Base-by-base conservation (phyloP, 1,284 basidiomycete genomes). In the Trichosporon asahii region DNA sequence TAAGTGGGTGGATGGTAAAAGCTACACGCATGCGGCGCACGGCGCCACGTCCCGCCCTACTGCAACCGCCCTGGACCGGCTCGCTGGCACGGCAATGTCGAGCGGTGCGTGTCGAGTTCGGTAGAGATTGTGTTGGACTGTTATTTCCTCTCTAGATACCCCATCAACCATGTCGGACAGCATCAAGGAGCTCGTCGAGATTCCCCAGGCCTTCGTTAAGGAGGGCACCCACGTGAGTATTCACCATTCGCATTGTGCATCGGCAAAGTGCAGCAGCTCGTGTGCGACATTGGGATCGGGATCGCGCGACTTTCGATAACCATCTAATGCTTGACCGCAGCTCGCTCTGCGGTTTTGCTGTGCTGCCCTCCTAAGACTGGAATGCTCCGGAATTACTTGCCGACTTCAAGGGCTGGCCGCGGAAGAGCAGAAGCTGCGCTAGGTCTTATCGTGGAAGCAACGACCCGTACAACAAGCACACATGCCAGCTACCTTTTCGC, bases 151-250 rank as follows among this genome's bases (percentile, higher is more conserved):
- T 37, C 57, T 31, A 61, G 57, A 61, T 61, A 61, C 57, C 57
- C 40, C 57, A 61, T 29, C 57, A 31, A 88, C 85, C 80, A 85
- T 88, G 82, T 84, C 89, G 79, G 81, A 82, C 53, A 92, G 92
- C 85, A 83, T 97, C 76, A 91, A 89, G 82, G 96, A 98, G 80
- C 89, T 98, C 84, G 85, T 91, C 75, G 94, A 98, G 73, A 88
- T 96, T 74, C 95, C 95, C 67, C 92, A 94, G 83, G 89, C 94
- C 80, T 98, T 98, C 84, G 78, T 95, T 76, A 91, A 89, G 78
- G 96, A 98, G 77, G 96, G 96, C 70, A 93, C 92, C 76, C 93
- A 95, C 87, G 95, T 94, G 68, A 75, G 88, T 84, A 5, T 15
- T 29, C 15, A 64, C 57, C 71, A 73, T 21, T 25, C 18, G n/a